Evolutionary conservation across 495 filamentous ascomycete genomes (phyloP), one percentile per base, ranked within the genome.

Genomic region (Ramalina intermedia): DNA sequence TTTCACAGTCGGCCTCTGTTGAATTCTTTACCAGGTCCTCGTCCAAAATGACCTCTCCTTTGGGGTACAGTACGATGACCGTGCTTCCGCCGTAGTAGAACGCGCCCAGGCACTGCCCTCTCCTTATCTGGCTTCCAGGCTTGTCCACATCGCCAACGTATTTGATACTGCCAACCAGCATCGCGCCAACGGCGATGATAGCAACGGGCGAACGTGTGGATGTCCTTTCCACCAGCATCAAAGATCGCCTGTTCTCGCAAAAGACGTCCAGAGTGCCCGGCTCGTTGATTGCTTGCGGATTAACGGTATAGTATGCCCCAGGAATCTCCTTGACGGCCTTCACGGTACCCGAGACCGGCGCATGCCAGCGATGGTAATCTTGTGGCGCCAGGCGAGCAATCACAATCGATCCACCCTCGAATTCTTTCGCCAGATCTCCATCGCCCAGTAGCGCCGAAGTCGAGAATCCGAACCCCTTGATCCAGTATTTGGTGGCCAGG

Each of bases 351-450:
- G 55, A 51, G 6, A 73, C 62, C 1, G 71, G 71, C 4, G 62
- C 61, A 53, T 73, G 70, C 59, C 65, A 69, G 27, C 70, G 65
- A 48, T 73, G 70, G 42, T 75, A 73, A 54, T 72, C 66, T 48
- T 66, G 66, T 6, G 68, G 62, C 6, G 57, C 59, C 0, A 75
- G 53, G 20, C 67, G 60, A 18, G 68, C 65, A 53, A 66, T 67
- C 35, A 64, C 66, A 38, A 71, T 57, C 2, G 64, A 59, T 0
- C 67, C 70, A 23, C 66, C 65, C 4, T 54, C 58, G 45, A 68
- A 72, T 13, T 47, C 36, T 2, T 51, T 47, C 1, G 62, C 69
- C 0, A 66, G 47, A 20, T 63, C 41, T 16, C 53, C 44, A 44
- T 67, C 63, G 43, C 55, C 60, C 5, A 70, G 50, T 1, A 74